Conservation (phyloP, 495 filamentous ascomycete species). For the Neurospora discreta region DNA sequence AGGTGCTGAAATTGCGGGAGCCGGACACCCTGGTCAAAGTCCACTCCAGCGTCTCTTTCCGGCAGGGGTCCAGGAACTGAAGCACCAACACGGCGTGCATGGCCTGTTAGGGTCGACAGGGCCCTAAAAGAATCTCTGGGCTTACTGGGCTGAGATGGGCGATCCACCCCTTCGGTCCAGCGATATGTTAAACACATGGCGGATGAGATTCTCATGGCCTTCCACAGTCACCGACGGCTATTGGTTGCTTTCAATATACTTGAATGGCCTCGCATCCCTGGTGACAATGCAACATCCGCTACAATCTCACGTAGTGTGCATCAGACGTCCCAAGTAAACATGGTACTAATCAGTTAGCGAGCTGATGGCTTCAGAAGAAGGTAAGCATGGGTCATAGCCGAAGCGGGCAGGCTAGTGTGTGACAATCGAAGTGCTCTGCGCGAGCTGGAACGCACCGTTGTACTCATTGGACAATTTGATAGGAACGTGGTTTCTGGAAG, state of each 20-base stretch:
- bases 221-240: background rate
- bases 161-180: background rate
- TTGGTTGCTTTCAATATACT: background rate
- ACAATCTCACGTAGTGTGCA: background rate
- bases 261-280: background rate
- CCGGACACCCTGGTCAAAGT: conserved; percentile 1
- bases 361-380: background rate
- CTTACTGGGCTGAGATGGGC: conserved; percentile 6
- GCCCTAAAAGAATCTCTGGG: background rate
- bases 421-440: background rate
- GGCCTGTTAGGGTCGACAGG: background rate
- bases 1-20: conserved; percentile 7
- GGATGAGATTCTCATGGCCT: background rate
- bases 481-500: background rate
- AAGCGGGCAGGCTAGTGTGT: background rate
- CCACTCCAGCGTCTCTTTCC: background rate
- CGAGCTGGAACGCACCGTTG: background rate
- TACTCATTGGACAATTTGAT: background rate
- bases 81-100: background rate
- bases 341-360: background rate
- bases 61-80: background rate
- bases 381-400: background rate
- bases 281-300: background rate
- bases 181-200: background rate
- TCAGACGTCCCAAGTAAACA: background rate